phyloP scores from a whole-genome alignment of 2,329 filamentous ascomycete genomes.

The Fusarium heterosporum region DNA sequence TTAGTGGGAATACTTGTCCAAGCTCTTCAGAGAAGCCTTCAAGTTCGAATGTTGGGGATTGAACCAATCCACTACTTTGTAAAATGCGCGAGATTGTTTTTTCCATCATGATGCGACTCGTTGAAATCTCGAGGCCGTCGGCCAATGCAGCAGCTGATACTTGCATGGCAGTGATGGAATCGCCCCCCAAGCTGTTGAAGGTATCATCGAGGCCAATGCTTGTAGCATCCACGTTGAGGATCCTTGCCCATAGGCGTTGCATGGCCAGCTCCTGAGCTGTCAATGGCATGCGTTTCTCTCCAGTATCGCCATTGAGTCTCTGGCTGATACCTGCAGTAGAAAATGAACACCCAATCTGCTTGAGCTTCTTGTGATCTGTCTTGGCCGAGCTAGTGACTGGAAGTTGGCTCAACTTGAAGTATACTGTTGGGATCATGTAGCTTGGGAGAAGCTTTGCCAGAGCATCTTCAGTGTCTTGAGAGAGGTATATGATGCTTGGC shows the following conservation, averaged over 20 bases:
- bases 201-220: background rate
- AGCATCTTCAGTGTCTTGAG: background rate
- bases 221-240: background rate
- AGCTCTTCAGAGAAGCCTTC: background rate
- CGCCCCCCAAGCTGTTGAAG: background rate
- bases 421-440: background rate
- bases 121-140: background rate
- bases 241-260: background rate
- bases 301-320: background rate
- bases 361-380: background rate
- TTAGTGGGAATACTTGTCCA: slow-evolving; percentile 2
- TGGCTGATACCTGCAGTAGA: background rate
- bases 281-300: background rate
- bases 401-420: background rate
- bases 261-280: background rate
- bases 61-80: background rate
- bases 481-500: background rate
- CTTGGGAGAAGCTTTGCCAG: background rate
- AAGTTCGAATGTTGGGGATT: background rate
- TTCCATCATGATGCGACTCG: background rate
- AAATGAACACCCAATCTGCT: background rate
- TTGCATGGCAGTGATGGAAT: background rate
- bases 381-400: background rate
- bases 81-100: background rate
- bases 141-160: background rate